Base-by-base conservation (phyloP, 495 filamentous ascomycete genomes). In the Melanomma pulvis-pyrius region DNA sequence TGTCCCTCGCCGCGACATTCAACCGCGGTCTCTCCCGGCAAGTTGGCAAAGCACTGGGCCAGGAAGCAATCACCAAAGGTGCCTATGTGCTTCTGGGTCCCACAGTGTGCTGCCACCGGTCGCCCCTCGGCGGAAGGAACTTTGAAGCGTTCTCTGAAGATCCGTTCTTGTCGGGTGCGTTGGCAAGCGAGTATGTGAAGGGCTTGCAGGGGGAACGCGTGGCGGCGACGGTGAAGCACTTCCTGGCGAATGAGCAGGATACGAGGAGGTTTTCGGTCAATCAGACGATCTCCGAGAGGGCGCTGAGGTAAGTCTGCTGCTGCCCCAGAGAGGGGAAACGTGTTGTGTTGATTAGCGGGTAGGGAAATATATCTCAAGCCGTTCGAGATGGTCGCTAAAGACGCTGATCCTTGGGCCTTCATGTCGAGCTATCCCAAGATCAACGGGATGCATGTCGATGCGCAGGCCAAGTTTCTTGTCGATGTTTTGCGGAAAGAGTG, bases 131-230 rank as follows among this genome's bases (percentile, higher is more conserved):
- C 11, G 90, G 90, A 5, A 82, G 90, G 61, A 88, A 87, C 46
- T 93, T 92, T 68, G 90, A 93, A 75, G 88, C 85, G 0, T 86
- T 91, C 56, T 90, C 89, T 5, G 90, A 92, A 69, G 90, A 93
- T 72, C 89, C 89, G 2, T 79, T 88, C 15, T 79, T 93, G 1
- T 85, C 88, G 4, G 90, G 90, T 0, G 79, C 81, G 5, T 77
- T 88, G 30, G 88, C 89, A 15, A 88, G 86, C 0, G 77, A 84
- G 46, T 79, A 88, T 34, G 84, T 86, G 65, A 87, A 86, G 67
- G 88, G 88, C 11, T 84, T 93, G 48, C 87, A 93, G 72, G 81
- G 81, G 28, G 87, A 84, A 29, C 87, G 88, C 2, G 83, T 93
- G 13, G 84, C 84, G 28, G 87, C 89, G 0, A 90, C 87, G 1